Base-by-base conservation (phyloP, 371 early-diverging fungal genomes). In the Gilbertella persicaria region DNA sequence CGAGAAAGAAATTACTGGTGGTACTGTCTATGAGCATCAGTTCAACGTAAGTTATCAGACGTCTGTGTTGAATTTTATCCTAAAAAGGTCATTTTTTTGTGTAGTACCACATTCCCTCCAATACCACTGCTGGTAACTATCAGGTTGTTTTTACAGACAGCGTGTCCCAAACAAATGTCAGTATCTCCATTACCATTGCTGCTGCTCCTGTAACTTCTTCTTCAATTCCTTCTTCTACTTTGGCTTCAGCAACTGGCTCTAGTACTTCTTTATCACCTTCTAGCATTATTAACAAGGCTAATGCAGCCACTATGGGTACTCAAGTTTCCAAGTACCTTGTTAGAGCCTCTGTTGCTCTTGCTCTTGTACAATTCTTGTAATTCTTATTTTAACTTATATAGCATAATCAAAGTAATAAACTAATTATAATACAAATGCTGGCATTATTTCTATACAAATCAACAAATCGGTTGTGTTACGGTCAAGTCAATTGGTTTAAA, bases 1-100 rank as follows among this genome's bases (percentile, higher is more conserved):
- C 19, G 42, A 67, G 46, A 58, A 53, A 29, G 30, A 59, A 13
- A 49, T 57, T 36, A 62, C 57, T 25, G 62, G 62, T 25, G 56
- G 37, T 29, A 60, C 46, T 33, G 62, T 62, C 10, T 71, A 67
- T 55, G 64, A 71, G 37, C 71, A 71, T 48, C 71, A 71, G 45
- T 42, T 51, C 14, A 64, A 71, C 47, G 71, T 71, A 62, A 50
- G 49, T 47, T 37, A n/a, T 28, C 24, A 30, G 3, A 28, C 13
- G 39, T 20, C 6, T 40, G 17, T 50, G 12, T 1, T 46, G 29
- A 12, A 46, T 5, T 29, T 30, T 36, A 23, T 29, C 20, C 10
- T 35, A 20, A 39, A 26, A 38, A 41, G 28, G 23, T 39, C 8
- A 29, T 12, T 30, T 21, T 24, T 35, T 4, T 49, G 47, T 33